Conservation (phyloP, 352 stramenopile species). For the Globisporangium emineosum region DNA sequence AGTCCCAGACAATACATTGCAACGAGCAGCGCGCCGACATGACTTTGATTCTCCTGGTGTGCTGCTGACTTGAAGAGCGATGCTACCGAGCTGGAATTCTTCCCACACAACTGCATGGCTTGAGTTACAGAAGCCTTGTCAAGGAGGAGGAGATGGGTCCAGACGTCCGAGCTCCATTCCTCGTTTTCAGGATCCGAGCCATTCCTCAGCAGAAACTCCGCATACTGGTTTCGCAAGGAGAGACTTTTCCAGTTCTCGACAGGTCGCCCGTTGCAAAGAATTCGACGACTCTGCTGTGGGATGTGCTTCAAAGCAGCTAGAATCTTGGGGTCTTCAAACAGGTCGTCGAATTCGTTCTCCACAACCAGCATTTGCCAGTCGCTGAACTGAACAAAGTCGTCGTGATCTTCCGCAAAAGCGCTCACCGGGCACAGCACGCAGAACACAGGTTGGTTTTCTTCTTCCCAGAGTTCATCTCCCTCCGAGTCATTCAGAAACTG, state of each 20-base stretch:
- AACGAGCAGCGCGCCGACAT: slow-evolving; percentile 44
- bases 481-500: slow-evolving; percentile 41
- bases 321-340: slow-evolving; percentile 42
- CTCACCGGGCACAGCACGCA: slow-evolving; percentile 59
- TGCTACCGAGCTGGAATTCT: slow-evolving; percentile 33
- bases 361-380: slow-evolving; percentile 74
- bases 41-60: slow-evolving; percentile 25
- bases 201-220: slow-evolving; percentile 48
- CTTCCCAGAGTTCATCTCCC: slow-evolving; percentile 38
- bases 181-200: slow-evolving; percentile 8
- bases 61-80: slow-evolving; percentile 46
- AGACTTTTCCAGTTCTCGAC: slow-evolving; percentile 57
- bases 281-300: slow-evolving; percentile 41
- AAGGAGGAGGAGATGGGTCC: slow-evolving; percentile 26
- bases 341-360: slow-evolving; percentile 56
- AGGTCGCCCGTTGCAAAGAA: slow-evolving; percentile 62
- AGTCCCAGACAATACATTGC: slow-evolving; percentile 61
- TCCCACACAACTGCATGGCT: slow-evolving; percentile 45
- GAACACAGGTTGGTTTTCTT: slow-evolving; percentile 44
- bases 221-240: slow-evolving; percentile 37
- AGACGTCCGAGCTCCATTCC: slow-evolving; percentile 16
- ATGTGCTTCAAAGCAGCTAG: slow-evolving; percentile 42
- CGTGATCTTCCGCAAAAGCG: slow-evolving; percentile 48
- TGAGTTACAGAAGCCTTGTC: slow-evolving; percentile 43
- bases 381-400: slow-evolving; percentile 41